Evolutionary conservation across 2,329 filamentous ascomycete genomes (phyloP).

Genomic region (Claviceps africana): DNA sequence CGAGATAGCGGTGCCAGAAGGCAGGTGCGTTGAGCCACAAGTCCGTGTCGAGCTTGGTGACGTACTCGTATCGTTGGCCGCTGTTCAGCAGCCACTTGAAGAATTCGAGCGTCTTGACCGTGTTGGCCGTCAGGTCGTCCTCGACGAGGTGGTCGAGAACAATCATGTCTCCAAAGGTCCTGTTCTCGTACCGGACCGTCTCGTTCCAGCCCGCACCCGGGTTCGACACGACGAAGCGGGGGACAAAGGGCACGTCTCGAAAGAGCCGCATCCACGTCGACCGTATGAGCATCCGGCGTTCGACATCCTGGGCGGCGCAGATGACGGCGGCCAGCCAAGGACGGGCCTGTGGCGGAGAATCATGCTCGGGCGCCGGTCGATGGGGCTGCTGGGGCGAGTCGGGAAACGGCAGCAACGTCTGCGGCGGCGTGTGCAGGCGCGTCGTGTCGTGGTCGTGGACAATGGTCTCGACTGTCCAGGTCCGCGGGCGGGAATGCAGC

Average conservation of each 20-base stretch:
- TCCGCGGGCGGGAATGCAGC: neutral
- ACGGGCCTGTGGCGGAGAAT: neutral
- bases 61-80: constrained; percentile 14
- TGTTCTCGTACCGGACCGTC: constrained; percentile 16
- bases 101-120: constrained; percentile 20
- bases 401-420: constrained; percentile 13
- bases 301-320: constrained; percentile 14
- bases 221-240: constrained; percentile 19
- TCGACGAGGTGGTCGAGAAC: constrained; percentile 19
- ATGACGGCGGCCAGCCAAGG: constrained; percentile 19
- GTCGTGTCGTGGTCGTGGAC: constrained; percentile 5
- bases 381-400: constrained; percentile 11
- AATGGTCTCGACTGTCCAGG: constrained; percentile 3
- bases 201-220: constrained; percentile 15
- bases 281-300: constrained; percentile 18
- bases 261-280: constrained; percentile 20
- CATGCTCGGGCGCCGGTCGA: neutral
- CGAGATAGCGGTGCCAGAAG: constrained; percentile 18
- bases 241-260: constrained; percentile 15
- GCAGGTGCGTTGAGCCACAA: constrained; percentile 18
- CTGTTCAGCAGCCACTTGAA: constrained; percentile 16
- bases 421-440: constrained; percentile 1
- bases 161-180: constrained; percentile 20
- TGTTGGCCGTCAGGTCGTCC: constrained; percentile 18
- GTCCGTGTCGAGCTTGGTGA: constrained; percentile 21